phyloP scores from a whole-genome alignment of 768 basidiomycete genomes.

The Coprinopsis cinerea region DNA sequence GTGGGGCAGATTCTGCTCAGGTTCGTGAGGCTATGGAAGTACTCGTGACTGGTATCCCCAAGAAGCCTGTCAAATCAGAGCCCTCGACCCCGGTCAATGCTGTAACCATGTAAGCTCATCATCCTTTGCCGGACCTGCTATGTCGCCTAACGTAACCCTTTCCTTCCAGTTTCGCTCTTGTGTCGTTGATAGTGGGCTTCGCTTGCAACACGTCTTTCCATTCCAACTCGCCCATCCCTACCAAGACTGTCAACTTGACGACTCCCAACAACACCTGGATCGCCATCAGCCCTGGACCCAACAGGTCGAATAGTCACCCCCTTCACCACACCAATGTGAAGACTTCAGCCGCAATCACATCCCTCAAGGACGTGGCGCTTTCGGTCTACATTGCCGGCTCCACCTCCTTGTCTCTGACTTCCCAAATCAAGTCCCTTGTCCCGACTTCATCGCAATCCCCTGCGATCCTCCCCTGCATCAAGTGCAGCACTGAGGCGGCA shows the following conservation, averaged over 20 bases:
- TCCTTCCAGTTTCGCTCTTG: slow-evolving; percentile 57
- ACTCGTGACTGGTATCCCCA: slow-evolving; percentile 29
- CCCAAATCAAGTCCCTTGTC: slow-evolving; percentile 16
- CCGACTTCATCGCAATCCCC: slow-evolving; percentile 18
- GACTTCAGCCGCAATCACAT: slow-evolving; percentile 28
- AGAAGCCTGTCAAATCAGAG: slow-evolving; percentile 34
- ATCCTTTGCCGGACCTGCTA: slow-evolving; percentile 11
- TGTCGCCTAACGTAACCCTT: slow-evolving; percentile 12
- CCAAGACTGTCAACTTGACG: slow-evolving; percentile 25
- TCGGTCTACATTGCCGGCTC: slow-evolving; percentile 45
- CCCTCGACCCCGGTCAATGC: slow-evolving; percentile 48
- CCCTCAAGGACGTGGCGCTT: slow-evolving; percentile 44
- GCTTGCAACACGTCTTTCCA: slow-evolving; percentile 48
- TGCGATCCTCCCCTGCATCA: slow-evolving; percentile 16
- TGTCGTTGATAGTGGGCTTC: slow-evolving; percentile 64
- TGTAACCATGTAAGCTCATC: slow-evolving; percentile 55
- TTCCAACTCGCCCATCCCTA: slow-evolving; percentile 28
- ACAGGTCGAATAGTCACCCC: slow-evolving; percentile 23
- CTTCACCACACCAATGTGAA: slow-evolving; percentile 18
- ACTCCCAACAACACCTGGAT: slow-evolving; percentile 26
- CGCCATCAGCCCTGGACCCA: slow-evolving; percentile 28
- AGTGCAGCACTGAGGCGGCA: background rate
- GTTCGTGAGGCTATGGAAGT: slow-evolving; percentile 42
- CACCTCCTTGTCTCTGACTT: slow-evolving; percentile 33
- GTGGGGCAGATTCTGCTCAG: slow-evolving; percentile 33